Evolutionary conservation across 257 asterid species (phyloP).

Genomic region (Capsicum baccatum): DNA sequence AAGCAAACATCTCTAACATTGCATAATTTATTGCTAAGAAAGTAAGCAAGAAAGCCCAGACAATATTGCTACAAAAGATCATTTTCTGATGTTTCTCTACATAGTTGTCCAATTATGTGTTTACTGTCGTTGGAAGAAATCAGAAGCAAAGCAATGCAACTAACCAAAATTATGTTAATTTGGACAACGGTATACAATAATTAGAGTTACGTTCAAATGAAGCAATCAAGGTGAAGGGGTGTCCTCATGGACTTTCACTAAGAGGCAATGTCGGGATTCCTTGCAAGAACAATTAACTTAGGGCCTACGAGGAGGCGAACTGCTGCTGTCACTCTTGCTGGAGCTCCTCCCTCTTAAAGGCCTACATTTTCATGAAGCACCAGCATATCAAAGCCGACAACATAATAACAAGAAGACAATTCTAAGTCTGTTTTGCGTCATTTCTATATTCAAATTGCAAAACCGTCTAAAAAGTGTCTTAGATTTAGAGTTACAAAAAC

Average conservation of each 20-base stretch:
- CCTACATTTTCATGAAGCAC: conserved; percentile 32
- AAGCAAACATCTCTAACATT: no score
- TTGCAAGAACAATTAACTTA: conserved; percentile 23
- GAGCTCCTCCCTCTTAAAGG: conserved; percentile 51
- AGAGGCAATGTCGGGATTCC: not conserved
- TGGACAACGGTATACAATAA: conserved; percentile 17
- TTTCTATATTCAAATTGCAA: not conserved
- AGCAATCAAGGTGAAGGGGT: not conserved
- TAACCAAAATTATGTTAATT: not conserved
- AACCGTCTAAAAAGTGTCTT: not conserved
- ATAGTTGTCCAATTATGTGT: not conserved
- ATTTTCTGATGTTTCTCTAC: not conserved
- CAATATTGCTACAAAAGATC: not conserved
- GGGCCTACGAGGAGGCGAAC: conserved; percentile 45
- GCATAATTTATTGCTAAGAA: no score
- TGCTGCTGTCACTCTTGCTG: conserved; percentile 49
- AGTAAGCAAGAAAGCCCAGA: no score
- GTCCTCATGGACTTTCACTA: not conserved
- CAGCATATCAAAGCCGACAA: not conserved
- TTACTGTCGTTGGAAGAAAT: not conserved
- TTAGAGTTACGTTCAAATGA: not conserved
- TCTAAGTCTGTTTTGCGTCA: not conserved
- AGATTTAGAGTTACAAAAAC: not conserved
- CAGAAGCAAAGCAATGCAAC: not conserved
- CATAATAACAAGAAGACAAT: not conserved